Evolutionary conservation across 805 yeast genomes (phyloP).

Genomic region (Starmerella stigmatis): DNA sequence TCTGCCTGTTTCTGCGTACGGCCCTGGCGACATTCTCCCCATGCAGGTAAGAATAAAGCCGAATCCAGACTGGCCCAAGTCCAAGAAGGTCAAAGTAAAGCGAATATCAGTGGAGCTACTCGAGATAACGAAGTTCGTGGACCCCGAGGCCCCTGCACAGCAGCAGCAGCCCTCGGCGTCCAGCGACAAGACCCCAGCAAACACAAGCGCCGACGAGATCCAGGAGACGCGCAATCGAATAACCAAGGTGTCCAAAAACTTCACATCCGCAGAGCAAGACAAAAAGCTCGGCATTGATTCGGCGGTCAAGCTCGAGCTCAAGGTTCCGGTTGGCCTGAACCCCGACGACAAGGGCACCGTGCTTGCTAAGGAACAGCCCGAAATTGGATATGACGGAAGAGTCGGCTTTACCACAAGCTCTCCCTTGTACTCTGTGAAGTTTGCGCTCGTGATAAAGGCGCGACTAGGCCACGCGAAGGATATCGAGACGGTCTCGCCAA

Average conservation of each 20-base stretch:
- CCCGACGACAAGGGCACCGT: constrained; percentile 23
- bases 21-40: constrained; percentile 32
- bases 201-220: no score
- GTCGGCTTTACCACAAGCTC: constrained; percentile 32
- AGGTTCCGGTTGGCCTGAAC: constrained; percentile 25
- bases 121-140: constrained; percentile 29
- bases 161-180: not conserved
- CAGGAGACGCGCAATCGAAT: constrained; percentile 29
- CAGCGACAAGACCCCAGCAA: not conserved
- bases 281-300: constrained; percentile 19
- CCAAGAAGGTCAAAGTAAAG: constrained; percentile 32
- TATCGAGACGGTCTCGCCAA: constrained; percentile 29
- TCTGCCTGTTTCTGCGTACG: constrained; percentile 31
- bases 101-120: constrained; percentile 31
- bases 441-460: constrained; percentile 29
- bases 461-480: constrained; percentile 33
- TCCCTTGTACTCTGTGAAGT: constrained; percentile 30
- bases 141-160: not conserved
- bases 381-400: constrained; percentile 30
- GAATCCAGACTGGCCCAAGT: constrained; percentile 33
- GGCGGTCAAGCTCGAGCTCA: constrained; percentile 25
- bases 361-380: constrained; percentile 30
- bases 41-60: constrained; percentile 29
- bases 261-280: constrained; percentile 25
- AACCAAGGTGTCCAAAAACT: constrained; percentile 25